phyloP scores from a whole-genome alignment of 1,284 basidiomycete genomes.

The Cryptococcus jaspeensis region DNA sequence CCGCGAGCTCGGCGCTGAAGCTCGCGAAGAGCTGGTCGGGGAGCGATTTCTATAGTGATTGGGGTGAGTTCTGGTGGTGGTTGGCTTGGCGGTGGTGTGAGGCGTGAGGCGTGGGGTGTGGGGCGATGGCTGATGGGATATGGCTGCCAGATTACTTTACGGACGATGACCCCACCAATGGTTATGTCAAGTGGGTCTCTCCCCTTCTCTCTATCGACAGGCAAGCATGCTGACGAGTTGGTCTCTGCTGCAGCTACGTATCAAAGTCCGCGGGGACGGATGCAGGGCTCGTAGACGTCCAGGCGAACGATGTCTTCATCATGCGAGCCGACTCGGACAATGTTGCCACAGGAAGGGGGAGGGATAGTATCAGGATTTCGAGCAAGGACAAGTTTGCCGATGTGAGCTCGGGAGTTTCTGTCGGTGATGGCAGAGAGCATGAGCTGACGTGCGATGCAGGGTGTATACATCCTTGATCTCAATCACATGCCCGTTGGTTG shows the following conservation, averaged over 20 bases:
- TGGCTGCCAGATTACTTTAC: constrained; percentile 39
- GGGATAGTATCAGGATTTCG: constrained; percentile 44
- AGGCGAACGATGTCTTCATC: constrained; percentile 22
- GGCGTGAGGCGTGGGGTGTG: too few species aligned
- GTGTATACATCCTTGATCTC: constrained; percentile 47
- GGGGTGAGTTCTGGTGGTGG: constrained; percentile 26
- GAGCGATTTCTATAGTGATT: constrained; percentile 33
- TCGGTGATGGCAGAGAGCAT: too few species aligned
- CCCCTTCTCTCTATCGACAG: too few species aligned
- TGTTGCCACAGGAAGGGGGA: constrained; percentile 37
- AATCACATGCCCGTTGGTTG: constrained; percentile 50
- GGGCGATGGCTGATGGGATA: neutral
- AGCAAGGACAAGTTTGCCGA: constrained; percentile 43
- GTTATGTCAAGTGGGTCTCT: constrained; percentile 39
- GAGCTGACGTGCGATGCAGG: constrained; percentile 15
- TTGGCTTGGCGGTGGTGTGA: too few species aligned
- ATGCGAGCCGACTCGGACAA: constrained; percentile 42
- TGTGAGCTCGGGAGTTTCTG: too few species aligned
- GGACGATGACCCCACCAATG: constrained; percentile 38
- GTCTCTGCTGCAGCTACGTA: constrained; percentile 33
- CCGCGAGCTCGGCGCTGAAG: constrained; percentile 24
- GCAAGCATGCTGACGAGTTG: constrained; percentile 1
- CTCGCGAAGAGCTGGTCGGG: constrained; percentile 42
- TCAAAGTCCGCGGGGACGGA: constrained; percentile 25
- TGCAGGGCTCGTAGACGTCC: constrained; percentile 24